Evolutionary conservation across 73 alveolate genomes (phyloP), one percentile per base, ranked within the genome.

Genomic region (Paraurostyla sp.): DNA sequence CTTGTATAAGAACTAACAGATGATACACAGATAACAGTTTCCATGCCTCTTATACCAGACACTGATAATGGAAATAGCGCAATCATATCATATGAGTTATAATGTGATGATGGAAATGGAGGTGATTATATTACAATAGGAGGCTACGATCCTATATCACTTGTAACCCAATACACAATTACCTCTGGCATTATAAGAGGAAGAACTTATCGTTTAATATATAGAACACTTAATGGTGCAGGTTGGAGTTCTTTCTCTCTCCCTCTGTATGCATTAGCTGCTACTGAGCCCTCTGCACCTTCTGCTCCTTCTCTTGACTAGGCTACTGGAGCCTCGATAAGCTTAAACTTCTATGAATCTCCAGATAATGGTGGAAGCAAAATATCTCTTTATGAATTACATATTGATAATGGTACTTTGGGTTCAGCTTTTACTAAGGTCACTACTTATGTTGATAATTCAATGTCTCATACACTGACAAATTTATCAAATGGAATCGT

Each of bases 51-150:
- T 33, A 76, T 91, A 9, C 42, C 60, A 0, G 87, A 62, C 25
- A 48, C 83, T 18, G 52, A 91, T 38, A 84, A 41, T 58, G 91
- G 91, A 16, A 57, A 62, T 40, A 63, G 83, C 23, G 87, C 91
- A 0, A 85, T 91, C 36, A 36, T 84, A 0, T 51, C 91, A 6
- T 91, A 91, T 56, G 60, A 84, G 1, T 84, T 91, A 9, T 58
- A 84, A 29, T 57, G 69, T 6, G 96, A 91, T 84, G 96, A 91
- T 84, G 96, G 96, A 20, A 16, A 71, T 0, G 96, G 93, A 22
- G 96, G 96, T 0, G 73, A 35, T 9, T 91, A 42, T 57, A 29
- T 29, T 41, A 20, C 78, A 15, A 76, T 91, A 25, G 96, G 87
- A 25, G 95, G 95, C 33, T 60, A 63, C 33, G 80, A 33, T 38